Evolutionary conservation across 129 eudicot genomes (phyloP).

Genomic region (Pseudognaphalium luteoalbum): DNA sequence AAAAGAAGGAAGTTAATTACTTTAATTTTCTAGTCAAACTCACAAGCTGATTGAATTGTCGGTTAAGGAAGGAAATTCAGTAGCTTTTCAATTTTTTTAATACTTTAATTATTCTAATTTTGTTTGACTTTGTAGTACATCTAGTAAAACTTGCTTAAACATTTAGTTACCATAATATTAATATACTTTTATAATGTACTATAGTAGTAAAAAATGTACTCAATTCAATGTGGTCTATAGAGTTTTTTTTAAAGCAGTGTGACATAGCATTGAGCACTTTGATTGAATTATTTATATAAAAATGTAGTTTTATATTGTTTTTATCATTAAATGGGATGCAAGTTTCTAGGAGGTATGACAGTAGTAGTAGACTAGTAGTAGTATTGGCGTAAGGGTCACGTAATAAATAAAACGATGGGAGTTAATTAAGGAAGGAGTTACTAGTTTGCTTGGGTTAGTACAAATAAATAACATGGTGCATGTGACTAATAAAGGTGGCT

Average conservation of each 20-base stretch:
- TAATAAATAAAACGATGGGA: constrained; percentile 6
- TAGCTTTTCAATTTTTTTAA: neutral
- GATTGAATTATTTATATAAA: neutral
- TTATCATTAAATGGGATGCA: constrained; percentile 6
- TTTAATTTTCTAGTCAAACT: neutral
- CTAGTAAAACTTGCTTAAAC: neutral
- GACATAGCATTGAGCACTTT: neutral
- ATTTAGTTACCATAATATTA: neutral
- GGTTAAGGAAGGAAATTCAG: neutral
- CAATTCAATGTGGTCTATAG: too few species aligned
- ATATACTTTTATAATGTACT: neutral
- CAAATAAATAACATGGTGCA: constrained; percentile 28
- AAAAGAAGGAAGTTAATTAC: neutral
- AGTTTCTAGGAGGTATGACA: constrained; percentile 13
- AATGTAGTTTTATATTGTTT: neutral
- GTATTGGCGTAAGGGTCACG: constrained; percentile 31
- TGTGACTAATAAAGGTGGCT: constrained; percentile 30
- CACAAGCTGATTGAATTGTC: neutral
- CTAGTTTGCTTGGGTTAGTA: constrained; percentile 29
- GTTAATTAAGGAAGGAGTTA: constrained; percentile 23
- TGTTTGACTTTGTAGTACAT: neutral
- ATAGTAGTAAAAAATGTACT: too few species aligned
- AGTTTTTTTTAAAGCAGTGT: neutral
- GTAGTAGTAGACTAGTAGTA: too few species aligned
- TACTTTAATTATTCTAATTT: neutral